Conservation (phyloP, 2,329 filamentous ascomycete species). For the Calonectria hawksworthii region DNA sequence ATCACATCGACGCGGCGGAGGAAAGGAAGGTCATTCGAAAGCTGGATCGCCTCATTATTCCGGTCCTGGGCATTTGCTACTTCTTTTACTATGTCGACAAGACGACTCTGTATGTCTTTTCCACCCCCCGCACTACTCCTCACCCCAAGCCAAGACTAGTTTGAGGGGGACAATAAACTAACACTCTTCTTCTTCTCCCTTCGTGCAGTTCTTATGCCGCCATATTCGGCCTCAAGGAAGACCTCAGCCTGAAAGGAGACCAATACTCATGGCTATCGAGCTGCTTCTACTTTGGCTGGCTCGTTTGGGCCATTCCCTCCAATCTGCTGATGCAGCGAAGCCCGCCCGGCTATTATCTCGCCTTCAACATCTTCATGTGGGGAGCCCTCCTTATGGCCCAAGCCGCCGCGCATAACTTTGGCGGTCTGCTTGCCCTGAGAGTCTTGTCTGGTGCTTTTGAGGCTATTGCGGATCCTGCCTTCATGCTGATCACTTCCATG, state of each 20-base stretch:
- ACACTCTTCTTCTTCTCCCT: neutral
- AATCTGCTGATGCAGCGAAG: conserved; percentile 50
- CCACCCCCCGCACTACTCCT: neutral
- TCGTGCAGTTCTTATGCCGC: conserved; percentile 68
- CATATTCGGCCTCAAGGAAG: conserved; percentile 73
- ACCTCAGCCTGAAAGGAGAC: conserved; percentile 68
- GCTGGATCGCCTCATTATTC: conserved; percentile 55
- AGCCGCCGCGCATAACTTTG: conserved; percentile 69
- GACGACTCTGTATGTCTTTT: conserved; percentile 60
- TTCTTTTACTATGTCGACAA: conserved; percentile 59
- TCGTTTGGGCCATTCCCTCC: conserved; percentile 52
- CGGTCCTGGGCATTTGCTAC: conserved; percentile 56
- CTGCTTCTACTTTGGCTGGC: conserved; percentile 55
- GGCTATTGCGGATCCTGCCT: conserved; percentile 62
- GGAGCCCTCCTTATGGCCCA: conserved; percentile 62
- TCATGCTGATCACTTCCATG: conserved; percentile 76
- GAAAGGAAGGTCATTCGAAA: conserved; percentile 54
- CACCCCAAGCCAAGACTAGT: neutral
- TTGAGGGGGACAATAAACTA: neutral
- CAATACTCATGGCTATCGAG: conserved; percentile 65
- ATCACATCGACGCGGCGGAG: conserved; percentile 51
- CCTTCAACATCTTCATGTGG: conserved; percentile 69
- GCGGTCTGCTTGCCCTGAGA: conserved; percentile 66
- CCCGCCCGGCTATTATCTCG: conserved; percentile 54
- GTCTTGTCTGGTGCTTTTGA: conserved; percentile 76